Percentiles rank a stretch among this genome's conserved stretches.
Evolutionary conservation across 2,329 filamentous ascomycete species (phyloP).

Genomic region (Macrophomina tecta): DNA sequence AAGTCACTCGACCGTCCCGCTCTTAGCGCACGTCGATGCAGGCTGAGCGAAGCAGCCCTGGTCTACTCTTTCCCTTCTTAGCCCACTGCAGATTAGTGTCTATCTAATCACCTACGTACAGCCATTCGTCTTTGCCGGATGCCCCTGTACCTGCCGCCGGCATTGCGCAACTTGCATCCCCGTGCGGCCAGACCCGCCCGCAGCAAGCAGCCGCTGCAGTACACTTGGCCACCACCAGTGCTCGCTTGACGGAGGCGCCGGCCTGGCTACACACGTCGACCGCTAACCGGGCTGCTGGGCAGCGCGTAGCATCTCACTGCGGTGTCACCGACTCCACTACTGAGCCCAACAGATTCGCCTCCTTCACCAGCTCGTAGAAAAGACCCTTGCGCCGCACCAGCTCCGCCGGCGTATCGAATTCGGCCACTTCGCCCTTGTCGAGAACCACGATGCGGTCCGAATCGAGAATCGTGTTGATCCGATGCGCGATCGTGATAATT

Average conservation of each 20-base stretch:
- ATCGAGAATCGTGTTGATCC: slow-evolving; percentile 95
- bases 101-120: slow-evolving; percentile 20
- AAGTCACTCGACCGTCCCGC: neutral
- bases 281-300: slow-evolving; percentile 26
- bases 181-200: slow-evolving; percentile 23
- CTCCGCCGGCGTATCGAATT: slow-evolving; percentile 86
- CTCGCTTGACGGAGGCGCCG: slow-evolving; percentile 11
- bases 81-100: slow-evolving; percentile 13
- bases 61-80: slow-evolving; percentile 22
- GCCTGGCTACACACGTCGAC: slow-evolving; percentile 7
- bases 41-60: neutral
- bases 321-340: slow-evolving; percentile 29
- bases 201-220: slow-evolving; percentile 3
- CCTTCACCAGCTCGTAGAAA: slow-evolving; percentile 90
- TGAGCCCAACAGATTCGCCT: slow-evolving; percentile 74
- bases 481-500: slow-evolving; percentile 97
- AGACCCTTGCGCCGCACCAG: slow-evolving; percentile 77
- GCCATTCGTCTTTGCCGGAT: slow-evolving; percentile 7
- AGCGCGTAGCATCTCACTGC: slow-evolving; percentile 24
- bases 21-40: neutral
- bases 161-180: slow-evolving; percentile 18
- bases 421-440: slow-evolving; percentile 85
- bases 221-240: neutral
- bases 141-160: slow-evolving; percentile 18
- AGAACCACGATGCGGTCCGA: slow-evolving; percentile 91